Evolutionary conservation across 768 basidiomycete genomes (phyloP), one percentile per base, ranked within the genome.

Genomic region (Tricholoma saponaceum): DNA sequence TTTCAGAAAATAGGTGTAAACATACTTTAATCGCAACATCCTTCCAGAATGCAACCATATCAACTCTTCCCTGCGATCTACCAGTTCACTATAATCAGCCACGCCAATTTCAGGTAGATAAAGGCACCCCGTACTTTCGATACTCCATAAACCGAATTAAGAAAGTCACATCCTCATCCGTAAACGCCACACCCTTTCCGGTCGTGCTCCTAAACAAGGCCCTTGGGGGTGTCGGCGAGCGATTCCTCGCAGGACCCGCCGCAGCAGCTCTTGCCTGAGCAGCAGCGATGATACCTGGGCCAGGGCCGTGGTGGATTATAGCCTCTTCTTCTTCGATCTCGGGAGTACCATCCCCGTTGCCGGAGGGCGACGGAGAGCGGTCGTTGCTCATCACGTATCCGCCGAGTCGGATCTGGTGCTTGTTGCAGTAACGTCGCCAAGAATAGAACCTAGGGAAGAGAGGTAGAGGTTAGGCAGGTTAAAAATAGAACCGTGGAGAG

Each of bases 351-450:
- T 73, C 77, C 16, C 75, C 78, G 4, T 77, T 81, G 46, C 74
- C 72, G 30, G 72, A 69, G 4, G 77, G 77, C 16, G 78, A 74
- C 14, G 70, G 74, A 9, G 79, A 76, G 16, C 82, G 80, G 35
- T 82, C 83, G 6, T 78, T 68, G 54, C 82, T 86, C 91, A 93
- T 92, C 8, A 83, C 75, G 63, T 93, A 94, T 2, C 90, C 90
- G 23, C 90, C 89, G 0, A 94, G 78, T n/a, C 89, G 85, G 51
- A 94, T 94, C 70, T 93, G 90, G 69, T 94, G 91, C 67, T 93
- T 94, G 68, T 94, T 94, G 74, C 92, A 94, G 66, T 93, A 94
- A 44, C 92, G 83, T 39, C 92, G 82, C 92, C 92, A 94, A 1
- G 91, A 93, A 68, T 92, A 93, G 68, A 93, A 93, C 10, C 90